Percentiles rank a stretch among this genome's conserved stretches.
These are phyloP conservation scores for Mycena crocata DNA, from an alignment of 768 basidiomycete species.

Conservation along the genomic window DNA sequence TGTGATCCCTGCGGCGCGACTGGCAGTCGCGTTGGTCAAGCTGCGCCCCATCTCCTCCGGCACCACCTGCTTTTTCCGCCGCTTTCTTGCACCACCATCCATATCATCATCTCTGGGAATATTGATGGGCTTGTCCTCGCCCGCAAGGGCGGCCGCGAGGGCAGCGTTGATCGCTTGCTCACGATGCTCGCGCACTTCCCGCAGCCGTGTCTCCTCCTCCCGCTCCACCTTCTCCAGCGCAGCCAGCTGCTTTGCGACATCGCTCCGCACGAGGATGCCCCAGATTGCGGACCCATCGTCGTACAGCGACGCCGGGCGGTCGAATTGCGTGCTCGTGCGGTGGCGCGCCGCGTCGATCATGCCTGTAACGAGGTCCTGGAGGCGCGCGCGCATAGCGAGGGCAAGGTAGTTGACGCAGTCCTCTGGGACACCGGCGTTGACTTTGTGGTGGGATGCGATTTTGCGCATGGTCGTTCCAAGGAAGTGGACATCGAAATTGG, in stretches of 20 bases:
- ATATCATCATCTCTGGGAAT: slow-evolving; percentile 36
- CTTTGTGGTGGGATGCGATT: slow-evolving; percentile 74
- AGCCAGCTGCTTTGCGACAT: slow-evolving; percentile 81
- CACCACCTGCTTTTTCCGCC: slow-evolving; percentile 87
- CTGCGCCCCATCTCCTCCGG: slow-evolving; percentile 90
- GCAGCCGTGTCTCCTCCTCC: slow-evolving; percentile 81
- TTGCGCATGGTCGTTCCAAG: slow-evolving; percentile 77
- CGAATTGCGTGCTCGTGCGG: slow-evolving; percentile 75
- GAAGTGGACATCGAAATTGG: slow-evolving; percentile 75
- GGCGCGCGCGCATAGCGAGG: slow-evolving; percentile 79
- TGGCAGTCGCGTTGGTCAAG: slow-evolving; percentile 89
- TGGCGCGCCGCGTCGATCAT: slow-evolving; percentile 79
- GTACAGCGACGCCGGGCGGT: slow-evolving; percentile 73
- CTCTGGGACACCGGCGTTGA: slow-evolving; percentile 65
- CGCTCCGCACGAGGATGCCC: slow-evolving; percentile 77
- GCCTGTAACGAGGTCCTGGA: slow-evolving; percentile 75
- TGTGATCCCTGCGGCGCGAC: slow-evolving; percentile 83
- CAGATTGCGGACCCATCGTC: slow-evolving; percentile 83
- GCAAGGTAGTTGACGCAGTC: slow-evolving; percentile 85
- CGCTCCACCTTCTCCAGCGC: slow-evolving; percentile 82
- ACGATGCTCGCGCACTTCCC: slow-evolving; percentile 81
- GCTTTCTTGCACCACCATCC: slow-evolving; percentile 72
- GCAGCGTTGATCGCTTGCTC: slow-evolving; percentile 73
- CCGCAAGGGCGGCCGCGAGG: slow-evolving; percentile 69
- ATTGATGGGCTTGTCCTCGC: slow-evolving; percentile 40